Conservation (phyloP, 2,329 filamentous ascomycete species). For the Penicillium sp. region DNA sequence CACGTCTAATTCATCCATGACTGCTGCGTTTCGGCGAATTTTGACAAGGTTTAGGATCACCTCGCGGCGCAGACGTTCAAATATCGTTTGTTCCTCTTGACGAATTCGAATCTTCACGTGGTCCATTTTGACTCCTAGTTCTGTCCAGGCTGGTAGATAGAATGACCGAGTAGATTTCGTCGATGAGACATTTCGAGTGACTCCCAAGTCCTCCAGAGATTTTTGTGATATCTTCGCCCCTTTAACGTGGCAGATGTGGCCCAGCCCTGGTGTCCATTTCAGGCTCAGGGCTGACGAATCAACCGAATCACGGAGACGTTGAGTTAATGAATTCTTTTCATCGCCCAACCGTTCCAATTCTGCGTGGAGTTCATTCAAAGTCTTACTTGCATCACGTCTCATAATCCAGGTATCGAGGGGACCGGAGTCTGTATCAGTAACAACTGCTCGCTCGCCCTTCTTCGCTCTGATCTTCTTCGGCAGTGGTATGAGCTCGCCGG, state of each 20-base stretch:
- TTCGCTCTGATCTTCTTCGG: slow-evolving; percentile 50
- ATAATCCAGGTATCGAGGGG: slow-evolving; percentile 61
- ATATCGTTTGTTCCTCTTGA: slow-evolving; percentile 78
- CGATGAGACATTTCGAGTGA: slow-evolving; percentile 64
- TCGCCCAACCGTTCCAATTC: slow-evolving; percentile 60
- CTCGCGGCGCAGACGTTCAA: slow-evolving; percentile 67
- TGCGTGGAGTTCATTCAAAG: slow-evolving; percentile 65
- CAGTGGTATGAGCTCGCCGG: slow-evolving; percentile 55
- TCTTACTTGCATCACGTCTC: slow-evolving; percentile 63
- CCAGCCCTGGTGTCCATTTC: slow-evolving; percentile 81
- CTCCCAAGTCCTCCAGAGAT: slow-evolving; percentile 42
- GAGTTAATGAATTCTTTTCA: slow-evolving; percentile 61
- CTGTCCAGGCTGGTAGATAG: slow-evolving; percentile 78
- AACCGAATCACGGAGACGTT: slow-evolving; percentile 61
- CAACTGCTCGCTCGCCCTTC: slow-evolving; percentile 25
- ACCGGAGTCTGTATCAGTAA: slow-evolving; percentile 37
- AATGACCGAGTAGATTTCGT: slow-evolving; percentile 84
- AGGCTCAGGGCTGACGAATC: slow-evolving; percentile 67
- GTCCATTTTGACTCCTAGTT: slow-evolving; percentile 75
- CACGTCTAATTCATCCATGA: slow-evolving; percentile 91
- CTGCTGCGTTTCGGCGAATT: slow-evolving; percentile 82
- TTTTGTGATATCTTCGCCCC: slow-evolving; percentile 64
- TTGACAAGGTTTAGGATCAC: slow-evolving; percentile 81
- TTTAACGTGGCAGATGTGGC: slow-evolving; percentile 87
- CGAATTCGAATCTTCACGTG: slow-evolving; percentile 74